A percentile compares a stretch with the other conserved stretches of the same genome.
phyloP scores from a whole-genome alignment of 306 rosid genomes.

The Corylus avellana region DNA sequence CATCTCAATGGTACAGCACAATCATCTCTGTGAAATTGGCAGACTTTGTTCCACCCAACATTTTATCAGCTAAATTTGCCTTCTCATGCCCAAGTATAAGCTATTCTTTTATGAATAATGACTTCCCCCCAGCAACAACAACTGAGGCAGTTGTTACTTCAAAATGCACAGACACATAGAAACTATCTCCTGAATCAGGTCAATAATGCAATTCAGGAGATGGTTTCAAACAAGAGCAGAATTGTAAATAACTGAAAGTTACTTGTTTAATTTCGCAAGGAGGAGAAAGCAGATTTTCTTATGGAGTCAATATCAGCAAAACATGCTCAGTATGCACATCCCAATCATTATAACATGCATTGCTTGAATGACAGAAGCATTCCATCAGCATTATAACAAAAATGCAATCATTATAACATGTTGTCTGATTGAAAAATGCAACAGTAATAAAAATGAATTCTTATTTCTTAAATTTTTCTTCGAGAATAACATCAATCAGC shows the following conservation, averaged over 20 bases:
- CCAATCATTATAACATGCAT: not conserved
- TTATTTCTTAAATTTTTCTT: conserved; percentile 5
- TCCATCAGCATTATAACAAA: not conserved
- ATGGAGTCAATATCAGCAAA: not conserved
- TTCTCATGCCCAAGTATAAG: not conserved
- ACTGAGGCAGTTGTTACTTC: not conserved
- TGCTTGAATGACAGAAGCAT: not conserved
- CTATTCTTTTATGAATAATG: not conserved
- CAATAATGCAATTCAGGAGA: not conserved
- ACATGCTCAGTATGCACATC: not conserved
- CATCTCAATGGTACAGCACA: not conserved
- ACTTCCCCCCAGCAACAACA: not conserved
- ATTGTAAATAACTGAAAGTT: not conserved
- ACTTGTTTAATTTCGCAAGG: not conserved
- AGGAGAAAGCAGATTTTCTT: not conserved
- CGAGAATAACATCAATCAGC: conserved; percentile 7
- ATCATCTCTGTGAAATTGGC: not conserved
- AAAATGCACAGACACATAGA: not conserved
- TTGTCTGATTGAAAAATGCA: not conserved
- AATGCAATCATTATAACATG: no score
- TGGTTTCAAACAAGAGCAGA: not conserved
- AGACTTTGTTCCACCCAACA: not conserved
- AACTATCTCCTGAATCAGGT: not conserved
- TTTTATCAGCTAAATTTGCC: not conserved
- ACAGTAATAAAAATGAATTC: not conserved